Evolutionary conservation across 2,329 filamentous ascomycete species (phyloP), one percentile per base, ranked within the genome.

Genomic region (Aspergillus amoenus): DNA sequence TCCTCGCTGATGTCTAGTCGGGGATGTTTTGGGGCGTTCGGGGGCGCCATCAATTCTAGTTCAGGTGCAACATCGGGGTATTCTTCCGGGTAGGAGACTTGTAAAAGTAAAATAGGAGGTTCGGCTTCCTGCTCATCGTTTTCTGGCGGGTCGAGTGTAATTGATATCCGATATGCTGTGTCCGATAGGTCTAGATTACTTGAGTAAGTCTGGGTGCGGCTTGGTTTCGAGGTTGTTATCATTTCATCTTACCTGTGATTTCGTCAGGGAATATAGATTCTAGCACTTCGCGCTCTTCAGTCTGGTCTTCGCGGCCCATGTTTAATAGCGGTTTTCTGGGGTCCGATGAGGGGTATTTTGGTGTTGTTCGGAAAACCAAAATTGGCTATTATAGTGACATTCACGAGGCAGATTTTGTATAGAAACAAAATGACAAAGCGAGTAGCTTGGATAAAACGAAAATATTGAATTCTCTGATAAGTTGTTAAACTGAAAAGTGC

Each of bases 181-280:
- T 96, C 91, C 66, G 91, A 94, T 69, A 97, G 86, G 73, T 97
- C 94, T 94, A 18, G 13, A 18, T 59, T 53, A 15, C 12, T 41
- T 32, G 45, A 47, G 37, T 46, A 12, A 47, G 44, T 9, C 18
- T 12, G 8, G 17, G 17, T 5, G 6, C 11, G 40, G 4, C 4
- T 24, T 30, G 43, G 5, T 12, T 27, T 47, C 27, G 27, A 17
- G n/a, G 5, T 18, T 2, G 11, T 4, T 30, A 15, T 46, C 42
- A 30, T 11, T 6, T 18, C 18, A 2, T 62, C 74, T 47, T 70
- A 93, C 92, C 89, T 83, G 88, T 93, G 66, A 99, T 96, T 79
- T 99, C 94, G 59, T 99, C 93, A 1, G 94, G 92, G 67, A 97
- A 99, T 71, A 99, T 99, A 60, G 93, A 97, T 71, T 96, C 91